Evolutionary conservation across 2,329 filamentous ascomycete genomes (phyloP).

Genomic region (Botrytis galanthina): DNA sequence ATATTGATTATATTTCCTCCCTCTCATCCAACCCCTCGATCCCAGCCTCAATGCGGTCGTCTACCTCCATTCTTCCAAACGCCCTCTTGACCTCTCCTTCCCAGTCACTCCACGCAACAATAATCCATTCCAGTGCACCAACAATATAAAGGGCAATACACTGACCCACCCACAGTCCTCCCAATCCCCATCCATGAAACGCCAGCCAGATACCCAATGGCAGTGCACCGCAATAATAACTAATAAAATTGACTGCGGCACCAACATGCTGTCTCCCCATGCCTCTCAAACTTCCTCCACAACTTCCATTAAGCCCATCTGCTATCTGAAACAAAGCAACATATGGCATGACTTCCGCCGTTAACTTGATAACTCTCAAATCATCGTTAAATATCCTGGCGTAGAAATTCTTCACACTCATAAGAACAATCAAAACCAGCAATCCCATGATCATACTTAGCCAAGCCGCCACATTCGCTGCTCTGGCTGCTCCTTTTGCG

Average conservation of each 20-base stretch:
- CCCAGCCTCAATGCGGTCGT: slow-evolving; percentile 29
- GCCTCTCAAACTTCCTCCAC: slow-evolving; percentile 74
- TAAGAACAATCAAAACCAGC: slow-evolving; percentile 64
- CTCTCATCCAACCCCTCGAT: background rate
- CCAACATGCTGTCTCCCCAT: slow-evolving; percentile 88
- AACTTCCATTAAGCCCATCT: slow-evolving; percentile 81
- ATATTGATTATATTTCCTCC: slow-evolving; percentile 1
- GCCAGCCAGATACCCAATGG: slow-evolving; percentile 82
- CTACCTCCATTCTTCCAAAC: slow-evolving; percentile 65
- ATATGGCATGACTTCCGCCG: slow-evolving; percentile 76
- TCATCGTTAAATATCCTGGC: slow-evolving; percentile 82
- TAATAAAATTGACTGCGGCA: slow-evolving; percentile 75
- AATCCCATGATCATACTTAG: slow-evolving; percentile 68
- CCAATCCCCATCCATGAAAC: slow-evolving; percentile 80
- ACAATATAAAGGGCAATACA: slow-evolving; percentile 80
- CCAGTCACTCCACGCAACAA: slow-evolving; percentile 78
- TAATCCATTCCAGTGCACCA: slow-evolving; percentile 72
- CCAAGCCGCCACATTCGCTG: slow-evolving; percentile 73
- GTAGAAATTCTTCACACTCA: slow-evolving; percentile 70
- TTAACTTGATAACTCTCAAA: slow-evolving; percentile 65
- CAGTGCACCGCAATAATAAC: slow-evolving; percentile 79
- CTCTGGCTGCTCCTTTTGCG: slow-evolving; percentile 62
- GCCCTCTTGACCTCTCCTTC: slow-evolving; percentile 68
- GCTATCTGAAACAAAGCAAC: slow-evolving; percentile 90
- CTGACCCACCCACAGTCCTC: slow-evolving; percentile 80